Evolutionary conservation across 192 early-diverging fungal species (phyloP).

Genomic region (Entomortierella lignicola): DNA sequence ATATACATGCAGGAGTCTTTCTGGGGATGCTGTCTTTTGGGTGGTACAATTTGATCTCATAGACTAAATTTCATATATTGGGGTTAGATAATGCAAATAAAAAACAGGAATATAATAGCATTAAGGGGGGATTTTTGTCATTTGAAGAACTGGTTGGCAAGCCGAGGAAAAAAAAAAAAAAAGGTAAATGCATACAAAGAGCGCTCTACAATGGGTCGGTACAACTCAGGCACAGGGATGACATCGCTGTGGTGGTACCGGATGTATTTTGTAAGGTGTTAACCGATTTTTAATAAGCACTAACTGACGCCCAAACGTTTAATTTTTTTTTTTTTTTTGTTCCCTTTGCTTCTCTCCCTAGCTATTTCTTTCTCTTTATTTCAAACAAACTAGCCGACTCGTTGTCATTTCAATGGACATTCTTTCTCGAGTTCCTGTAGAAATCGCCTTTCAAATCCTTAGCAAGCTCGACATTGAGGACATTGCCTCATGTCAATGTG

Average conservation of each 20-base stretch:
- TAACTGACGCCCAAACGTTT: no score
- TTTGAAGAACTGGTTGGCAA: no score
- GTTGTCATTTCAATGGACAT: slow-evolving; percentile 47
- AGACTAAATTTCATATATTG: no score
- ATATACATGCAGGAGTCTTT: slow-evolving; percentile 45
- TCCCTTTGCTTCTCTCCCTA: neutral
- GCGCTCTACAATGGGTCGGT: no score
- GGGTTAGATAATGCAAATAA: no score
- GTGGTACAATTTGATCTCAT: slow-evolving; percentile 50
- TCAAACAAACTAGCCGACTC: no score
- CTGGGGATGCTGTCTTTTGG: slow-evolving; percentile 39
- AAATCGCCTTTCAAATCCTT: slow-evolving; percentile 43
- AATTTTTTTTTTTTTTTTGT: slow-evolving; percentile 3
- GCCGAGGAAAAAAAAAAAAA: no score
- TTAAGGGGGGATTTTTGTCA: no score
- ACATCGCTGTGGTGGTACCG: no score
- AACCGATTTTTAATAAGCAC: no score
- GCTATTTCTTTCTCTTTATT: neutral
- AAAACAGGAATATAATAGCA: neutral
- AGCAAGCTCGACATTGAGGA: slow-evolving; percentile 39
- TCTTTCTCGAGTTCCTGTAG: slow-evolving; percentile 29
- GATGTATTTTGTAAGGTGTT: no score
- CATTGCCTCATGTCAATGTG: slow-evolving; percentile 29
- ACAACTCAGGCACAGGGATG: no score
- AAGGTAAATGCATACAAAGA: neutral